Base-by-base conservation (phyloP, 2,329 filamentous ascomycete species). In the Dactylellina drechsleri region DNA sequence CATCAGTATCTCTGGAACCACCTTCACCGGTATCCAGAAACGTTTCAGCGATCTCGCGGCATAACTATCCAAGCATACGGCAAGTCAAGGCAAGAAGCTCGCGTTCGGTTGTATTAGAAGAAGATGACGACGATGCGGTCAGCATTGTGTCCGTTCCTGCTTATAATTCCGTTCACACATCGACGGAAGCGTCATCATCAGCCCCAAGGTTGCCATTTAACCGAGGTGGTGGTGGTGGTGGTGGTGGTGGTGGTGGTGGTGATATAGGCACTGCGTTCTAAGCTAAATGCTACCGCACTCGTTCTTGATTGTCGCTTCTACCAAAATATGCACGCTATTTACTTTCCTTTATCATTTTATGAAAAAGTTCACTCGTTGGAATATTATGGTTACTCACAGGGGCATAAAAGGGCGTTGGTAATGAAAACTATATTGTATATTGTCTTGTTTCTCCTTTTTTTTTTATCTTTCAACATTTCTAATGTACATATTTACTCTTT, bases 21-120 rank as follows among this genome's bases (percentile, higher is more conserved):
- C 64, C 71, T 18, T 75, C 71, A 1, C 71, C 71, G n/a, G 20
- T 75, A 13, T 75, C 71, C 16, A 53, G 71, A n/a, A 75, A 75
- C 18, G 71, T 75, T 6, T 68, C 64, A 58, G 64, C 57, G 20
- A 64, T 61, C 10, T 75, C 71, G 16, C 57, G 71, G 20, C 64
- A 53, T 16, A 53, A 59, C 20, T 75, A 67, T 53, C 71, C 64
- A 5, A 60, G 58, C 58, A 68, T 68, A 54, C 36, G 64, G 7
- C 71, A 75, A n/a, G 26, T 60, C 20, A 58, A 68, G 47, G 36
- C 53, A 18, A 67, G 58, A 49, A 18, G 50, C 49, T 65, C 64
- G 13, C 18, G 56, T 41, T 18, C 57, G 47, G 62, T 36, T 13
- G 50, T 75, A 18, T 52, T 59, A 15, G 71, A 75, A 57, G 71